Evolutionary conservation across 2,329 filamentous ascomycete genomes (phyloP).

Genomic region (Colletotrichum gigasporum): DNA sequence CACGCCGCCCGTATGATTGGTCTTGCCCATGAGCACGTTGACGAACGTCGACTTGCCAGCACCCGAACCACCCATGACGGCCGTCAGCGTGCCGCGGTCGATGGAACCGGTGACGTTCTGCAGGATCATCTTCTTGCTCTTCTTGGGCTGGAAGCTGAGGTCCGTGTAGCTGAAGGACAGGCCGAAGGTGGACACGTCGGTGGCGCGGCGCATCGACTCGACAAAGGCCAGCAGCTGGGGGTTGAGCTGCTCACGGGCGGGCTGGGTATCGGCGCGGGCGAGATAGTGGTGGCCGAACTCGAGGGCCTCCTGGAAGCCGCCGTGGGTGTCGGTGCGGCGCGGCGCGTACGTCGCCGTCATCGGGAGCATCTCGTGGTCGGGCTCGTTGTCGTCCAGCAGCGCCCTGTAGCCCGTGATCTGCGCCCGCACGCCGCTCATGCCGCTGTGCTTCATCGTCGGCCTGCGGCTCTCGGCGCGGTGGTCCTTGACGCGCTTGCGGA

Average conservation of each 20-base stretch:
- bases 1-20: conserved; percentile 56
- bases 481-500: conserved; percentile 43
- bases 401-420: conserved; percentile 45
- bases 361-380: conserved; percentile 47
- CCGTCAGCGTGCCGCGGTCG: conserved; percentile 62
- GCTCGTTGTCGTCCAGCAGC: conserved; percentile 42
- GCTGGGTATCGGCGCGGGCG: conserved; percentile 34
- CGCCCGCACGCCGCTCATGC: conserved; percentile 40
- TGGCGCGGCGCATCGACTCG: conserved; percentile 60
- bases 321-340: conserved; percentile 15
- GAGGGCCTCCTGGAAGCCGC: conserved; percentile 48
- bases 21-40: conserved; percentile 70
- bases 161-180: conserved; percentile 62
- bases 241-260: conserved; percentile 40
- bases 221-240: conserved; percentile 59
- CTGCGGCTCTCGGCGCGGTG: neutral
- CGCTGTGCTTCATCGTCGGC: neutral
- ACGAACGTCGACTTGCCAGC: conserved; percentile 69
- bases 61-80: conserved; percentile 69
- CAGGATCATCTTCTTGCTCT: conserved; percentile 55
- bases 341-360: conserved; percentile 45
- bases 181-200: conserved; percentile 60
- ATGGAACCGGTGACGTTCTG: conserved; percentile 64
- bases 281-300: conserved; percentile 37
- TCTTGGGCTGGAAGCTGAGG: conserved; percentile 58